Evolutionary conservation across 2,329 filamentous ascomycete species (phyloP), one percentile per base, ranked within the genome.

Genomic region (Nannizzia gypsea): DNA sequence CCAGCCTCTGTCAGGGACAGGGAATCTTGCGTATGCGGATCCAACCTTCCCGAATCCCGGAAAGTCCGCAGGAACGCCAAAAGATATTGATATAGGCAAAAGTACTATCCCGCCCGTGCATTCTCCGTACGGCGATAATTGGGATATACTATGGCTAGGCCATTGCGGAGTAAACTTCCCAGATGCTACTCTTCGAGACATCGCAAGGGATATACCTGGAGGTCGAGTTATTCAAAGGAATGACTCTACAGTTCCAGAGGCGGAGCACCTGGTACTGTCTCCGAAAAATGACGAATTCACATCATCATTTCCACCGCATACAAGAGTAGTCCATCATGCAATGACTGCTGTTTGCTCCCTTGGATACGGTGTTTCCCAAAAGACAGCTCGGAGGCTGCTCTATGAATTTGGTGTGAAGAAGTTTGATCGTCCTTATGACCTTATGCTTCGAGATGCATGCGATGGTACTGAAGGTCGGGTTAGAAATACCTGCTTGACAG

Each of bases 141-240:
- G 79, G 80, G 79, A 81, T 60, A 62, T 81, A 2, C 72, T 81
- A 6, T 81, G 78, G 78, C 66, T 80, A 0, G 67, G 67, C 1
- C 66, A 68, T 54, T 69, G 67, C 17, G 67, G 66, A 1, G 5
- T 67, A 1, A 59, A 65, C 42, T 68, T 63, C 54, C 57, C 57
- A 36, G 34, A 55, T 40, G 5, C 26, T 15, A 15, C 31, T 8
- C 15, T n/a, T 26, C 13, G 26, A 13, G 26, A 59, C 1, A 15
- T 55, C 9, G 26, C 44, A 17, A 52, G 24, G 24, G 20, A 20
- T 6, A 15, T 59, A 20, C 57, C 57, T 11, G 24, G 26, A n/a
- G 57, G 57, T 9, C 57, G 57, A 8, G 57, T 59, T 36, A 17
- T 55, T 15, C 28, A 55, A 22, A 28, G 17, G 2, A 54, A 59